Base-by-base conservation (phyloP, 805 yeast genomes). In the Suhomyces pyralidae region DNA sequence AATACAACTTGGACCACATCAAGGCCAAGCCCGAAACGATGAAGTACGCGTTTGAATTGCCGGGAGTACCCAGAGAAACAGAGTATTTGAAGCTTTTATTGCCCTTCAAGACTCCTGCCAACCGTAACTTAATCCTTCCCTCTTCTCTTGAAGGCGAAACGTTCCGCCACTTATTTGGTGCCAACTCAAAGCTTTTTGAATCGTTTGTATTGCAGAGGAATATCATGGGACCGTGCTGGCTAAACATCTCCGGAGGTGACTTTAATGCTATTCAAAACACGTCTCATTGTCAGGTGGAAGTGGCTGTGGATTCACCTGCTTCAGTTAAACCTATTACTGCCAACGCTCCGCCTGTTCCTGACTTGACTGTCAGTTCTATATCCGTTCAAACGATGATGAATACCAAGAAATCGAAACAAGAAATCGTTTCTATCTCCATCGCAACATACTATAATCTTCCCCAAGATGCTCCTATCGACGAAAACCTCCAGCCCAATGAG, bases 201-300 rank as follows among this genome's bases (percentile, higher is more conserved):
- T 79, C 89, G 10, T 90, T 94, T 68, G 94, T 90, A 9, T 61
- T 92, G 24, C 90, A 86, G 66, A 79, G 88, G 60, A 85, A 86
- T 59, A 79, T 94, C 45, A 92, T 90, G 97, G 99, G 99, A 8
- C 99, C 99, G 3, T 91, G 98, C 67, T 94, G 99, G 99, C 74
- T 94, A 49, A 87, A 87, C 47, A 77, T 94, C 49, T 74, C 78
- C 43, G 78, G 81, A 48, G 86, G 85, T 47, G 84, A 85, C 55
- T 86, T 88, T 59, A 65, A 67, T 22, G 67, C 81, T 0, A 67
- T 85, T 40, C 79, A 77, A 49, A 86, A 84, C 61, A 78, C 88
- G 2, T 85, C 96, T 0, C 93, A 92, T 71, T 89, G 96, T 69
- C 81, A 81, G 51, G 78, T 88, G n/a, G 96, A 90, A 61, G 82